These are phyloP conservation scores for Cicer judaicum DNA, from an alignment of 306 rosid genomes.

Conservation along the genomic window DNA sequence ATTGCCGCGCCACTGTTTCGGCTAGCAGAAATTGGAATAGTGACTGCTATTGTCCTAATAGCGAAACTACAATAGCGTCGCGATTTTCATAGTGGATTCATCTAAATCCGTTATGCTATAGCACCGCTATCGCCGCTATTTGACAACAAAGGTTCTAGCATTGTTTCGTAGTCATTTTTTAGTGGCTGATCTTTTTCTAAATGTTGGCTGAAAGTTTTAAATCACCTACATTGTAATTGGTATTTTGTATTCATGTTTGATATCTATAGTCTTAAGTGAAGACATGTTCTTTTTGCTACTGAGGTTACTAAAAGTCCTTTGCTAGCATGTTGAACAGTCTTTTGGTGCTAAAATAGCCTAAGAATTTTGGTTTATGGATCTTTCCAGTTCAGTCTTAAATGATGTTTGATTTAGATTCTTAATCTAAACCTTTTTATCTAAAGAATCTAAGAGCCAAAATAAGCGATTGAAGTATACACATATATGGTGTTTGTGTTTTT, in stretches of 20 bases:
- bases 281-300: conserved; percentile 21
- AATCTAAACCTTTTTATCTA: conserved; percentile 7
- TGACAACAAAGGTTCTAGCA: neutral
- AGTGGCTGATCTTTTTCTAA: neutral
- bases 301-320: conserved; percentile 25
- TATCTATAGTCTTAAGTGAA: conserved; percentile 29
- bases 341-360: conserved; percentile 30
- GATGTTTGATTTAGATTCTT: conserved; percentile 27
- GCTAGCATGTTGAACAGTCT: conserved; percentile 27
- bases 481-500: conserved; percentile 5
- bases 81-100: too few species aligned
- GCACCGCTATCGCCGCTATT: too few species aligned
- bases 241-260: conserved; percentile 32
- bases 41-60: too few species aligned
- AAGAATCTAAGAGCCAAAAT: conserved; percentile 30
- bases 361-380: conserved; percentile 15
- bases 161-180: conserved; percentile 17
- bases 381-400: conserved; percentile 5
- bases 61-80: too few species aligned
- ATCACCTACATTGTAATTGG: conserved; percentile 13
- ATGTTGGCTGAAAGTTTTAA: conserved; percentile 18
- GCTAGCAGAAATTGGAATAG: too few species aligned
- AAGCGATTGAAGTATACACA: conserved; percentile 10
- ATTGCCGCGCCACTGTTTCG: too few species aligned
- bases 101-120: too few species aligned